Percentiles rank a stretch among this genome's conserved stretches.
Conservation (phyloP, 2,329 filamentous ascomycete genomes). For the Talaromyces sp. region DNA sequence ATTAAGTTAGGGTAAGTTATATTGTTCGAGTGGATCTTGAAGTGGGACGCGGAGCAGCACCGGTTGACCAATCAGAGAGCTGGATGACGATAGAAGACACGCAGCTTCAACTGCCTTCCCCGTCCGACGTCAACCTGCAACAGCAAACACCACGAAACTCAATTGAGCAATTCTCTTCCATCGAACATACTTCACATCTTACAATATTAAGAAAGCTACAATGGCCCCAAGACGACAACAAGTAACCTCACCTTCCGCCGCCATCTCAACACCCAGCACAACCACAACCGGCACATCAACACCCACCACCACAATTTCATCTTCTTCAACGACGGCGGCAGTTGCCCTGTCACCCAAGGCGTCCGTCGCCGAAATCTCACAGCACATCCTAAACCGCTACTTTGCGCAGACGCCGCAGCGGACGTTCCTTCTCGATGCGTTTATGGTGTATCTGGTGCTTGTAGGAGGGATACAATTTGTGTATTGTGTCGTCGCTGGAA, state of each 20-base stretch:
- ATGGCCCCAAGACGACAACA: constrained; percentile 32
- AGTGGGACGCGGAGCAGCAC: neutral
- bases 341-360: constrained; percentile 37
- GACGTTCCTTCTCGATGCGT: constrained; percentile 85
- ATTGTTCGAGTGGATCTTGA: neutral
- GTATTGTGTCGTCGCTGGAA: constrained; percentile 88
- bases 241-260: constrained; percentile 24
- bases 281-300: neutral
- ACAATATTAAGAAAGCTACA: neutral
- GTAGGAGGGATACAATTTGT: constrained; percentile 89
- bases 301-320: constrained; percentile 19
- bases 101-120: constrained; percentile 15
- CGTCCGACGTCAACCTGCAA: neutral
- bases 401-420: constrained; percentile 77
- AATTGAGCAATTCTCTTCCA: neutral
- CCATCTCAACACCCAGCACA: neutral
- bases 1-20: neutral
- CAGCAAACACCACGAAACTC: neutral
- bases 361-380: constrained; percentile 56
- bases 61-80: neutral
- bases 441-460: constrained; percentile 80
- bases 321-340: constrained; percentile 21
- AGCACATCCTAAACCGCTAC: constrained; percentile 75
- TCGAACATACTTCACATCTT: neutral
- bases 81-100: constrained; percentile 15